Percentiles rank a stretch among this genome's conserved stretches.
phyloP scores from a whole-genome alignment of 176 grass and related monocot genomes.

The Carex pumila region DNA sequence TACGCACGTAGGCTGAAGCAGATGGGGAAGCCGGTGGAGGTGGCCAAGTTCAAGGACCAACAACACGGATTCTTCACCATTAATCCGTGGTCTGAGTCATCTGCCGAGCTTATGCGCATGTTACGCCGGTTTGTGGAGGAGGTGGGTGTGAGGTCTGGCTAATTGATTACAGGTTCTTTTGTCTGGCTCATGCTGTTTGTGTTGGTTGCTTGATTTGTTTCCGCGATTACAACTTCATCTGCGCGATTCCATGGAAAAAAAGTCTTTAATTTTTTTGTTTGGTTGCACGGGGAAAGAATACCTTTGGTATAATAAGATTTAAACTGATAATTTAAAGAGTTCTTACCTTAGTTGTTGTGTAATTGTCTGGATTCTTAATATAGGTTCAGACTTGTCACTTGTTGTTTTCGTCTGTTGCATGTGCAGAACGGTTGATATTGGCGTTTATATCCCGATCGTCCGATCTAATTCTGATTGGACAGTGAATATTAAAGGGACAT shows the following conservation, averaged over 20 bases:
- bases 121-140: conserved; percentile 53
- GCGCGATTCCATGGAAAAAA: background rate
- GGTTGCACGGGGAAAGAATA: background rate
- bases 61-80: conserved; percentile 95
- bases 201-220: background rate
- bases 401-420: too few species aligned
- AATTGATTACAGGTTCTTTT: background rate
- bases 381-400: too few species aligned
- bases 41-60: conserved; percentile 57
- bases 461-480: too few species aligned
- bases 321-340: background rate
- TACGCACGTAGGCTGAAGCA: conserved; percentile 50
- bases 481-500: too few species aligned
- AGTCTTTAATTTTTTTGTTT: background rate
- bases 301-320: background rate
- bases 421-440: too few species aligned
- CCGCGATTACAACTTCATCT: background rate
- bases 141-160: background rate
- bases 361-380: background rate
- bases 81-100: conserved; percentile 46
- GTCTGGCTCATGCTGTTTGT: background rate
- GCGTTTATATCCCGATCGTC: too few species aligned
- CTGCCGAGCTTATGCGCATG: conserved; percentile 53
- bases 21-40: conserved; percentile 61
- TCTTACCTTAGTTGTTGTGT: background rate